Evolutionary conservation across 106 monocot genomes (phyloP).

Genomic region (Chionographis japonica): DNA sequence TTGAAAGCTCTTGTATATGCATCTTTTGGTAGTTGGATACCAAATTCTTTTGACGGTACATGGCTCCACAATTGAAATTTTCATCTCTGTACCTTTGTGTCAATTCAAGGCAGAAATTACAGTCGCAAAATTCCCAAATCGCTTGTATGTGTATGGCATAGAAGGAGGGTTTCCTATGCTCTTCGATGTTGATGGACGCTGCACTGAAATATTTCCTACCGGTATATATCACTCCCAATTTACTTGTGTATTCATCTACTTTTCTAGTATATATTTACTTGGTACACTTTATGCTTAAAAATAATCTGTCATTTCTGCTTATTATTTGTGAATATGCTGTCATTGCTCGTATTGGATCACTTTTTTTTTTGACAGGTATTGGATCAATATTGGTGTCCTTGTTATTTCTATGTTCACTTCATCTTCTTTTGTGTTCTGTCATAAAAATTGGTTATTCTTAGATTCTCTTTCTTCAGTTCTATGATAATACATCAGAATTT

Average conservation of each 20-base stretch:
- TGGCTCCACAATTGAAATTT: neutral
- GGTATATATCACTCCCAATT: slow-evolving; percentile 25
- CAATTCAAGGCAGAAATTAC: slow-evolving; percentile 68
- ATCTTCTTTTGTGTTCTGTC: neutral
- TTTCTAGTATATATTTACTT: no score
- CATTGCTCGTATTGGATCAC: no score
- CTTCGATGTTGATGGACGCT: slow-evolving; percentile 94
- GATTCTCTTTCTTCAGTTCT: neutral
- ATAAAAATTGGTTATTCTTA: neutral
- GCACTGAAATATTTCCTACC: slow-evolving; percentile 86
- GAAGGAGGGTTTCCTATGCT: slow-evolving; percentile 88
- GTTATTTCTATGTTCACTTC: no score
- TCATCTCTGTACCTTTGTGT: slow-evolving; percentile 1
- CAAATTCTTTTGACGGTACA: no score
- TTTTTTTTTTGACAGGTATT: no score
- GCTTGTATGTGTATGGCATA: slow-evolving; percentile 66
- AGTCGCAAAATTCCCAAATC: slow-evolving; percentile 70
- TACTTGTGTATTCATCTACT: no score
- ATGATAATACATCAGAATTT: neutral
- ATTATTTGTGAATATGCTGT: no score
- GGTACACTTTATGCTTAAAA: no score
- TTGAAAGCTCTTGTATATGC: no score
- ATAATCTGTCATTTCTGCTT: no score
- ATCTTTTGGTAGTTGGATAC: no score
- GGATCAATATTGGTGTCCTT: no score